Conservation (phyloP, 257 asterid species). For the Rhazya stricta region DNA sequence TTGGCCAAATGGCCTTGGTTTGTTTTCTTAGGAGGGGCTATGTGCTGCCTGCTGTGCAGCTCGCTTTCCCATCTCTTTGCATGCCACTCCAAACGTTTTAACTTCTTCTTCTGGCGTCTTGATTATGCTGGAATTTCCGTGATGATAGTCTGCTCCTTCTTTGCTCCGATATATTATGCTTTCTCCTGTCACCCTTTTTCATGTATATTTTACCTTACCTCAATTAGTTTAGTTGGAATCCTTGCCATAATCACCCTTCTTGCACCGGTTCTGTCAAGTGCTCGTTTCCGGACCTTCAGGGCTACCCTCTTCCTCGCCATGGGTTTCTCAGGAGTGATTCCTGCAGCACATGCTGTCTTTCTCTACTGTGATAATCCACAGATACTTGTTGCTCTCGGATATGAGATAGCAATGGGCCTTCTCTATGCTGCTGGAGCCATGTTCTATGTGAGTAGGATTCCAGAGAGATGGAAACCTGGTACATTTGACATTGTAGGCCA, state of each 20-base stretch:
- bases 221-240: conserved; percentile 53
- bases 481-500: conserved; percentile 80
- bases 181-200: conserved; percentile 58
- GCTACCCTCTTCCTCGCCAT: conserved; percentile 65
- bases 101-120: conserved; percentile 85
- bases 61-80: conserved; percentile 76
- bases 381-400: conserved; percentile 50
- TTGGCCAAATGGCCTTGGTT: conserved; percentile 90
- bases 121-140: conserved; percentile 83
- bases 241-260: conserved; percentile 57
- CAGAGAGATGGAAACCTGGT: conserved; percentile 90
- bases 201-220: conserved; percentile 54
- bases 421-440: conserved; percentile 63
- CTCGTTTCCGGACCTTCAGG: conserved; percentile 62
- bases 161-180: conserved; percentile 70
- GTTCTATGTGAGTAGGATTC: conserved; percentile 67
- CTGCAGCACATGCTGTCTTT: conserved; percentile 67
- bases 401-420: conserved; percentile 71
- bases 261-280: conserved; percentile 56
- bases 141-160: conserved; percentile 85
- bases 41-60: conserved; percentile 71
- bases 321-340: conserved; percentile 86
- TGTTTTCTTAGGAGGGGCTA: conserved; percentile 79
- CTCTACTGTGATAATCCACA: conserved; percentile 52
- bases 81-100: conserved; percentile 76